phyloP scores from a whole-genome alignment of 148 eudicot species.

The Chenopodium quinoa region DNA sequence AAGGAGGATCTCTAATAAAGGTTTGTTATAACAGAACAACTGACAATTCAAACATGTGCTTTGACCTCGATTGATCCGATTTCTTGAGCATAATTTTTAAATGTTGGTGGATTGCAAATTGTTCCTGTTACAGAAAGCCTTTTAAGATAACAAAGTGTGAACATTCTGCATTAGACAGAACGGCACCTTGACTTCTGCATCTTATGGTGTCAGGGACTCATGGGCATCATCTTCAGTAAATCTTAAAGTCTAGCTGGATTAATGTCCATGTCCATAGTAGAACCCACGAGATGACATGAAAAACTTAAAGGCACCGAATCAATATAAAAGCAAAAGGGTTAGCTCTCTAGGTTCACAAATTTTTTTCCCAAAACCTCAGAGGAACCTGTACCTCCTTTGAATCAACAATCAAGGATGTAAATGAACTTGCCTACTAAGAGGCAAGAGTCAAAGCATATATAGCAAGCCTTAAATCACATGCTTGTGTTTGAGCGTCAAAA shows the following conservation, averaged over 20 bases:
- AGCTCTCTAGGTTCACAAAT: neutral
- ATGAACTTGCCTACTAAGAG: slow-evolving; percentile 2
- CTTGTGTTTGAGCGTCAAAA: neutral
- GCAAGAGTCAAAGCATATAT: neutral
- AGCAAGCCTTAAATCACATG: slow-evolving; percentile 6
- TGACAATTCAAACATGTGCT: neutral
- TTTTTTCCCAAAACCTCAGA: neutral
- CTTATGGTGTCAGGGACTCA: neutral
- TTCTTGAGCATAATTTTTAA: neutral
- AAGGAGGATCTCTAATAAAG: neutral
- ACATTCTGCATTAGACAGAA: neutral
- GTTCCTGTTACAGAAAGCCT: neutral
- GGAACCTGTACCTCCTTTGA: neutral
- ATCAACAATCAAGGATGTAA: neutral
- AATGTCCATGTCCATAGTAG: neutral
- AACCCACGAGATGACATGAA: neutral
- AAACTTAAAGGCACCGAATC: neutral
- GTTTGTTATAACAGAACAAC: neutral
- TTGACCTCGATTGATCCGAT: neutral
- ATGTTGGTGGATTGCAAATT: neutral
- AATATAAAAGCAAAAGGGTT: neutral
- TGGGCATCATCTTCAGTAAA: neutral
- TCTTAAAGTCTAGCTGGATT: neutral
- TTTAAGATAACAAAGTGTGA: too few relatives aligned
- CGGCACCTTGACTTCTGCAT: neutral